phyloP scores from a whole-genome alignment of 1,284 basidiomycete species.

The Melampsora abietis-canadensis region DNA sequence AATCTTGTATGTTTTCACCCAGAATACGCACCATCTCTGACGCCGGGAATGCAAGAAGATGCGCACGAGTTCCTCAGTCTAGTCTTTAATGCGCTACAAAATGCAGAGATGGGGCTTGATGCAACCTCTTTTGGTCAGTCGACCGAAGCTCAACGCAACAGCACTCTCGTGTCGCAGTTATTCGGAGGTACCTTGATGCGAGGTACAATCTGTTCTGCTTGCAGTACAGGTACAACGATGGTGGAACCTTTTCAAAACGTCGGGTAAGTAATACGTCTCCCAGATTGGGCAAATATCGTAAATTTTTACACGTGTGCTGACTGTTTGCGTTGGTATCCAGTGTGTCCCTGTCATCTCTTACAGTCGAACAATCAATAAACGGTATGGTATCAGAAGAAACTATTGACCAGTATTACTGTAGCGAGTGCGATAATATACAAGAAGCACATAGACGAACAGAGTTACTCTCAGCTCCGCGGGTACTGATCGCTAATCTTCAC shows the following conservation, averaged over 20 bases:
- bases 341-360: neutral
- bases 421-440: neutral
- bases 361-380: neutral
- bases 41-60: neutral
- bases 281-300: too few species aligned
- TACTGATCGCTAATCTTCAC: neutral
- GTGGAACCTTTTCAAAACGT: neutral
- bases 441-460: neutral
- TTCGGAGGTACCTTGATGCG: neutral
- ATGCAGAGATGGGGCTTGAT: neutral
- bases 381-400: constrained; percentile 3
- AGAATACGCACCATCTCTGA: neutral
- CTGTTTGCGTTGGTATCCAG: neutral
- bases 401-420: neutral
- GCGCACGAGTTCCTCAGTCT: neutral
- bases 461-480: neutral
- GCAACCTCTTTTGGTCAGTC: neutral
- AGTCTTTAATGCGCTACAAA: neutral
- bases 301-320: too few species aligned
- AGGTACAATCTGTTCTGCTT: neutral
- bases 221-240: neutral
- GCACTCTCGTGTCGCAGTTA: neutral
- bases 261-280: neutral
- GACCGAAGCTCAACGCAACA: neutral
- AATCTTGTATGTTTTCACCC: neutral